These are phyloP conservation scores for Fusarium sambucinum DNA, from an alignment of 2,329 filamentous ascomycete species.

Conservation along the genomic window DNA sequence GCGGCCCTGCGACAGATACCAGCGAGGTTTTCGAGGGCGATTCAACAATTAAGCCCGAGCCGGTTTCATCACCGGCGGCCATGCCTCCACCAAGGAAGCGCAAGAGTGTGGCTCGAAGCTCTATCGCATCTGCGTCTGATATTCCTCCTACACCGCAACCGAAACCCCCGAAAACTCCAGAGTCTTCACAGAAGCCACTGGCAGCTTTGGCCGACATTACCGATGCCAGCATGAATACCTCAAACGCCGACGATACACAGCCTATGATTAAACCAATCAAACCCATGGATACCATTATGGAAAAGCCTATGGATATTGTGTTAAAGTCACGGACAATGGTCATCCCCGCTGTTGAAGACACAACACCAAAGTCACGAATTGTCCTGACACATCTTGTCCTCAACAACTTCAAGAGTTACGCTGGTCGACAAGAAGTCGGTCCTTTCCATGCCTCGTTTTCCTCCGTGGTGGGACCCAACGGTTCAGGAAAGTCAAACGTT, in stretches of 20 bases:
- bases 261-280: constrained; percentile 76
- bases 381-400: constrained; percentile 93
- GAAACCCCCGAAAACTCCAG: constrained; percentile 72
- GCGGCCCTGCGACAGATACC: constrained; percentile 45
- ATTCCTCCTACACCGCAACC: constrained; percentile 61
- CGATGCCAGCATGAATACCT: constrained; percentile 69
- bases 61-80: constrained; percentile 51
- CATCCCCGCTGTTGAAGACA: constrained; percentile 77
- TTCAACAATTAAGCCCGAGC: constrained; percentile 50
- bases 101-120: constrained; percentile 66
- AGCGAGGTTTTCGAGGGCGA: constrained; percentile 55
- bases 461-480: constrained; percentile 96
- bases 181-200: constrained; percentile 61
- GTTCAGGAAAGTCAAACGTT: constrained; percentile 98
- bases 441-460: constrained; percentile 98
- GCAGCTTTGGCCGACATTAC: constrained; percentile 82
- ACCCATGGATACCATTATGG: constrained; percentile 80
- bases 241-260: constrained; percentile 48
- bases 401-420: constrained; percentile 99
- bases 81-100: constrained; percentile 73
- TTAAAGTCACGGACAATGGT: constrained; percentile 83
- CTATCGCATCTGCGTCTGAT: constrained; percentile 57
- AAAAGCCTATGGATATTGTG: constrained; percentile 94
- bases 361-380: constrained; percentile 83
- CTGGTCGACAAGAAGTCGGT: constrained; percentile 92